Conservation (phyloP, 2,329 filamentous ascomycete species). For the Elsinoe australis region DNA sequence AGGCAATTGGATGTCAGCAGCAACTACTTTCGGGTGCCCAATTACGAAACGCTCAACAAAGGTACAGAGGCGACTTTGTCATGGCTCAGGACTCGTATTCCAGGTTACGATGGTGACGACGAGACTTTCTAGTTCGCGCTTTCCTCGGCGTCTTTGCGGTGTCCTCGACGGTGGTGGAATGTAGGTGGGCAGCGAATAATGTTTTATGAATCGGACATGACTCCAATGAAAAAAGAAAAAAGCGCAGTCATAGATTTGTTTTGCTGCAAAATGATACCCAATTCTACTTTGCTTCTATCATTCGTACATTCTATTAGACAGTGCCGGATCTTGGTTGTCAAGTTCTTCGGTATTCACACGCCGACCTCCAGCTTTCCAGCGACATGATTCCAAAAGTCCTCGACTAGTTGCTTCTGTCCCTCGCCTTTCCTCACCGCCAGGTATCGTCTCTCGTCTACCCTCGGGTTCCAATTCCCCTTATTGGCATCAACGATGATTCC, state of each 20-base stretch:
- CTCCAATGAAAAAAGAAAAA: background rate
- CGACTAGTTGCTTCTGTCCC: conserved; percentile 40
- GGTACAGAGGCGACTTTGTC: conserved; percentile 77
- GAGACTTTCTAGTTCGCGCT: conserved; percentile 15
- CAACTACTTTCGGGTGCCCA: conserved; percentile 81
- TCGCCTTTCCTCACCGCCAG: conserved; percentile 40
- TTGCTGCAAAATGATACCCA: conserved; percentile 8
- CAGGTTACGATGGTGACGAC: conserved; percentile 33
- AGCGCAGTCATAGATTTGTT: background rate
- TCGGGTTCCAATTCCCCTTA: conserved; percentile 59
- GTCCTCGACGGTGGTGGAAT: background rate
- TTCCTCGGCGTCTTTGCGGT: background rate
- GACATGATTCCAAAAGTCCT: conserved; percentile 44
- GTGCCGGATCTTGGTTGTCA: background rate
- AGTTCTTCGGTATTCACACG: background rate
- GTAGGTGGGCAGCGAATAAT: background rate
- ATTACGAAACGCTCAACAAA: conserved; percentile 73
- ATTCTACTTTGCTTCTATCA: conserved; percentile 1
- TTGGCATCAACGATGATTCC: conserved; percentile 66
- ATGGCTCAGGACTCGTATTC: conserved; percentile 72
- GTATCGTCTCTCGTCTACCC: conserved; percentile 51
- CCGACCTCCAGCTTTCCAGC: conserved; percentile 40
- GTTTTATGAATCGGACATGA: background rate
- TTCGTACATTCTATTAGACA: too few relatives aligned
- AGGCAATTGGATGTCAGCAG: conserved; percentile 69